Percentiles rank a stretch among this genome's conserved stretches.
phyloP scores from a whole-genome alignment of 305 asterid species.

The Fraxinus floribunda region DNA sequence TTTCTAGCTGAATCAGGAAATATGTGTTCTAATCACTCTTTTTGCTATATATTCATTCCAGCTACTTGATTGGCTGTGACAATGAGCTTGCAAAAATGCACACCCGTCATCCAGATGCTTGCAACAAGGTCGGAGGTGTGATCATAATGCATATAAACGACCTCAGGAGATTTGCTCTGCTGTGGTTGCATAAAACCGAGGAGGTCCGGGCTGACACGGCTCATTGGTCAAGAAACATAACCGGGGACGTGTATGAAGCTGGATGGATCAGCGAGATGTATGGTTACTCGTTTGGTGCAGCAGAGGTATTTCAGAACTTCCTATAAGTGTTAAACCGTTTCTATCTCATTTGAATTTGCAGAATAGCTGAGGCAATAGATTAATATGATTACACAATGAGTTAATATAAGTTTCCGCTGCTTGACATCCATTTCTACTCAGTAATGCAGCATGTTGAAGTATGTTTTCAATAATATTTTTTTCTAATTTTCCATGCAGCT shows the following conservation, averaged over 20 bases:
- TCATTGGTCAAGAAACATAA: conserved; percentile 79
- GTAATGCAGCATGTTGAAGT: neutral
- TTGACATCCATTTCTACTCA: neutral
- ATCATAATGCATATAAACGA: conserved; percentile 81
- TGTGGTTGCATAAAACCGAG: conserved; percentile 94
- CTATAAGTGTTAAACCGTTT: neutral
- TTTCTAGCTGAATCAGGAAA: neutral
- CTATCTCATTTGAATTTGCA: neutral
- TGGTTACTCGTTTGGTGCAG: conserved; percentile 95
- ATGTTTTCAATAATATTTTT: neutral
- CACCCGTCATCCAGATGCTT: conserved; percentile 80
- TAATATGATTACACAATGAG: neutral
- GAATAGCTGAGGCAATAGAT: neutral
- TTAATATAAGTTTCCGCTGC: neutral
- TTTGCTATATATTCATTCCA: conserved; percentile 29
- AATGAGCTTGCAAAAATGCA: conserved; percentile 84
- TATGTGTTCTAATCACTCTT: neutral
- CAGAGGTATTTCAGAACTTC: conserved; percentile 58
- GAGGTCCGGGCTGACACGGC: conserved; percentile 84
- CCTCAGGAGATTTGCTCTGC: conserved; percentile 69
- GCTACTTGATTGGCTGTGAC: conserved; percentile 94
- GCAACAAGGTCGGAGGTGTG: conserved; percentile 96
- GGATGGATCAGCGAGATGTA: conserved; percentile 99
- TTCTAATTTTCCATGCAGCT: conserved; percentile 42
- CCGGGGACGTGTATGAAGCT: conserved; percentile 87